Base-by-base conservation (phyloP, 352 stramenopile species). In the Blastocystis sp. region DNA sequence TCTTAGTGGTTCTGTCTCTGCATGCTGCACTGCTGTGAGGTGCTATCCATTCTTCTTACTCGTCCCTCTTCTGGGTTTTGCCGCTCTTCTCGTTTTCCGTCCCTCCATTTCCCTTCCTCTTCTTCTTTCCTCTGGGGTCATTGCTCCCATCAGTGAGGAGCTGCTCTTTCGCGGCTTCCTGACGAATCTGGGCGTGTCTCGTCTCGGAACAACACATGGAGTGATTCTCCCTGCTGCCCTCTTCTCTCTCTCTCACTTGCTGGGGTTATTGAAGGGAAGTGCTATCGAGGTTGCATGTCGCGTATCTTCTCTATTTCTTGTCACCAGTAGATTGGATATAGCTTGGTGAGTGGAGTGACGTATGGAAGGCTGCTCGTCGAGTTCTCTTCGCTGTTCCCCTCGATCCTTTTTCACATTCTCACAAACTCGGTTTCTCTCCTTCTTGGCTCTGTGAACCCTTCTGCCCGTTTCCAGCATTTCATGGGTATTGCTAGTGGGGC, bases 81-180 rank as follows among this genome's bases (percentile, higher is more conserved):
- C 6, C 48, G 48, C 14, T 7, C 6, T 7, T 14, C 21, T 69
- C 4, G 10, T 52, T 19, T 54, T 84, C 52, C n/a, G 52, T 77
- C 3, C 2, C 0, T 40, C 2, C n/a, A 2, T 57, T 34, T 3
- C 1, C 6, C 40, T 77, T 17, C 28, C 40, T 34, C 66, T 77
- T 77, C 42, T 11, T 17, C 21, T 59, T 40, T 69, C 9, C 7
- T 68, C 38, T 54, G 10, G 38, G 48, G 34, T 69, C 57, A n/a
- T 54, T n/a, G 57, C 74, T 4, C 40, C 48, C 48, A 61, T 84
- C 34, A 57, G 38, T n/a, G 74, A 84, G 42, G 74, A 84, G 21
- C 52, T 68, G 6, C 3, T 84, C 9, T 84, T 84, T 48, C 74
- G 74, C 9, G 11, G 34, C 34, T 84, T 69, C 45, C 28, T 84